Evolutionary conservation across 345 rosid species (phyloP), one percentile per base, ranked within the genome.

Genomic region (Euphorbia peplus): DNA sequence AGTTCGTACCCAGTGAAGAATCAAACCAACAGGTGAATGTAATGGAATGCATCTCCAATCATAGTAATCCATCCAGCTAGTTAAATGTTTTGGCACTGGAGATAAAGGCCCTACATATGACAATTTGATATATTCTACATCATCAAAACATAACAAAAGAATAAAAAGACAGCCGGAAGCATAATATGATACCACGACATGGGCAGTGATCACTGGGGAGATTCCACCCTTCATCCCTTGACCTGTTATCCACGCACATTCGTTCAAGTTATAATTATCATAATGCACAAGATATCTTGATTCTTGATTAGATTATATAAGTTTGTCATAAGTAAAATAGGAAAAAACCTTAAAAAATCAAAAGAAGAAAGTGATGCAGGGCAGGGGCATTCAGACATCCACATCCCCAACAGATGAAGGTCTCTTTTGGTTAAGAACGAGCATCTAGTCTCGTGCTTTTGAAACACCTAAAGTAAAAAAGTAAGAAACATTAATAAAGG

Each of bases 1-100:
- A n/a, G n/a, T 26, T 24, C 79, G 69, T 93, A 95, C 99, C 96
- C 95, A 91, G 72, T 91, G 98, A 67, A 95, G 97, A 76, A 91
- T 89, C 74, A 95, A 73, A 74, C 96, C 89, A 73, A 79, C 87
- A 50, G 98, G 96, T 51, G 99, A 95, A 79, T 83, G 70, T 16
- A 90, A 58, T 4, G 93, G 93, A 61, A 95, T 80, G 81, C 81
- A 57, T 72, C 96, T 88, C 98, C 98, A 91, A 63, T 80, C 87
- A 54, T 79, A 95, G 77, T 88, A 90, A 69, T 90, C 90, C 60
- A 48, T 71, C 98, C 96, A 95, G 70, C 76, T 67, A 35, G 61
- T 66, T 66, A 92, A 71, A 68, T 48, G 57, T 15, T 67, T 74
- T 30, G 83, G 18, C 0, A 80, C 26, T 24, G 85, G 82, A 72